Percentiles rank a stretch among this genome's conserved stretches.
These are phyloP conservation scores for Didymella arachidicola DNA, from an alignment of 2,329 filamentous ascomycete species.

Conservation along the genomic window DNA sequence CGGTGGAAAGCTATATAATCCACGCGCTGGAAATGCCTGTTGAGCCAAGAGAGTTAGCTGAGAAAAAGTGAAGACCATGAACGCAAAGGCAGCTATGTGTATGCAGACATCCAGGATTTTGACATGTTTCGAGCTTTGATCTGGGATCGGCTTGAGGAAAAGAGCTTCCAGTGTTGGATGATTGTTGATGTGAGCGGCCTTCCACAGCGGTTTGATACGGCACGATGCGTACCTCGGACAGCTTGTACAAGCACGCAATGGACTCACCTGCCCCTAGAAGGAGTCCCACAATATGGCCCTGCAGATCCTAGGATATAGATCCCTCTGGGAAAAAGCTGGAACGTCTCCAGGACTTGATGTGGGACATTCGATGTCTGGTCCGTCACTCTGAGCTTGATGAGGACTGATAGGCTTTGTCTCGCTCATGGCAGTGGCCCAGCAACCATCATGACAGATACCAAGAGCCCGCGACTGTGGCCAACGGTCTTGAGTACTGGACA, in stretches of 20 bases:
- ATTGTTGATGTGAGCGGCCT: background rate
- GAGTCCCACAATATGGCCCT: background rate
- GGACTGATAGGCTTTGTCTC: background rate
- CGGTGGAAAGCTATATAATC: background rate
- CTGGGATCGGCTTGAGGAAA: background rate
- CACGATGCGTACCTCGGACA: too few relatives aligned
- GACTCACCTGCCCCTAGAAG: too few relatives aligned
- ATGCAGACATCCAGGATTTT: background rate
- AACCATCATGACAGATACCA: too few relatives aligned
- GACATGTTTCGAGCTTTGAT: too few relatives aligned
- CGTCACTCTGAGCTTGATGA: background rate
- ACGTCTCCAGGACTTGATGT: background rate
- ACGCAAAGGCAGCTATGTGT: background rate
- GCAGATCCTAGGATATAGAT: background rate
- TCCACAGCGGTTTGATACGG: background rate
- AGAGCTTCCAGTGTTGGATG: background rate
- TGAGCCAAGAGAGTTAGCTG: background rate
- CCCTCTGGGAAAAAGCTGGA: background rate
- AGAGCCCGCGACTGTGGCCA: background rate
- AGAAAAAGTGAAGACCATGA: background rate
- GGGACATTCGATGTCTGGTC: background rate
- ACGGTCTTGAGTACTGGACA: too few relatives aligned
- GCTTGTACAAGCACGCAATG: background rate
- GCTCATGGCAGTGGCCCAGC: too few relatives aligned
- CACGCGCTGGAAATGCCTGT: background rate